phyloP scores from a whole-genome alignment of 495 filamentous ascomycete genomes.

The Neurospora terricola region DNA sequence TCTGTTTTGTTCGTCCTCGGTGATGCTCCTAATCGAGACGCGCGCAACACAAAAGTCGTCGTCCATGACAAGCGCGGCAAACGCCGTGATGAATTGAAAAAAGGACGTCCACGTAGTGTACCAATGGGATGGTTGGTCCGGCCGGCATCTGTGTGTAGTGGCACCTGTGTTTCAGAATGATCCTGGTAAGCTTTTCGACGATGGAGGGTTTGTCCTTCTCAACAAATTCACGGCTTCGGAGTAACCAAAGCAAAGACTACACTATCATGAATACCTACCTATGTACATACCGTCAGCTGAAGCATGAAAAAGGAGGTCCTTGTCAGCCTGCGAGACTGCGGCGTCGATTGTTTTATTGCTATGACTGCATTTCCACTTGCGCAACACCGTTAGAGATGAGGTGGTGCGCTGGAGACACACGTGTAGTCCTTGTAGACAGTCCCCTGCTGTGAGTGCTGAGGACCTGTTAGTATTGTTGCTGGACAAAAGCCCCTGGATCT shows the following conservation, averaged over 20 bases:
- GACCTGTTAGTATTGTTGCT: neutral
- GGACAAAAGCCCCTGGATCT: conserved; percentile 4
- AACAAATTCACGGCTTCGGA: neutral
- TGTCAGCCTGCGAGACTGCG: neutral
- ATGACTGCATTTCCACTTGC: neutral
- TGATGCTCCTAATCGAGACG: neutral
- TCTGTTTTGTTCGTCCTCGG: neutral
- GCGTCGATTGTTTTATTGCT: neutral
- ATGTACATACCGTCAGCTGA: neutral
- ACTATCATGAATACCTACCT: neutral
- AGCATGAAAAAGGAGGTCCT: neutral
- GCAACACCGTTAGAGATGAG: neutral
- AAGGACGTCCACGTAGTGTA: neutral
- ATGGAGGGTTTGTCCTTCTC: neutral
- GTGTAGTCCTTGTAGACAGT: neutral
- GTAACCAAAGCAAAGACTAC: neutral
- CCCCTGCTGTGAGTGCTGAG: neutral
- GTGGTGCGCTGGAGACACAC: neutral
- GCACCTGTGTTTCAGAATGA: neutral
- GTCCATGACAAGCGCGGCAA: neutral
- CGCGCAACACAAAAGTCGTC: neutral
- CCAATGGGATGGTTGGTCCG: neutral
- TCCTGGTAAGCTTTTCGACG: neutral
- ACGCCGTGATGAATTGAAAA: neutral
- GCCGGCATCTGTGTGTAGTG: neutral